Evolutionary conservation across 176 grass and related monocot species (phyloP).

Genomic region (Oryza meyeriana): DNA sequence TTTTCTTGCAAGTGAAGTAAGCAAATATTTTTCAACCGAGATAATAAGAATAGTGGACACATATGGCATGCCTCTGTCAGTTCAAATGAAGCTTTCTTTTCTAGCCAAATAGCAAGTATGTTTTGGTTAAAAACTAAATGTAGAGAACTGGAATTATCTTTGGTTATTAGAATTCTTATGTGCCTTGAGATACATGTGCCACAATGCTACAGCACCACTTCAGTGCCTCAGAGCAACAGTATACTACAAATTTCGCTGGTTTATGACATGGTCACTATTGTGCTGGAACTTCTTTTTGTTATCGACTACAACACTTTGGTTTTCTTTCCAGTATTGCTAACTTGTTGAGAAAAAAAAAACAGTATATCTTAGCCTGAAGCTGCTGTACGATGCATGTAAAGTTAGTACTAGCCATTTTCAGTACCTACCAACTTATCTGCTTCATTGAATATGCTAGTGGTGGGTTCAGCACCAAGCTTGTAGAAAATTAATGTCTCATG

Average conservation of each 20-base stretch:
- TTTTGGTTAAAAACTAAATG: not conserved
- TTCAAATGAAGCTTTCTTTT: conserved; percentile 8
- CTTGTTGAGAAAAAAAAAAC: not conserved
- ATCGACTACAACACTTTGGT: not conserved
- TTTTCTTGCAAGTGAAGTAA: conserved; percentile 19
- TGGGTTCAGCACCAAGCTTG: conserved; percentile 2
- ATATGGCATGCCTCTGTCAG: not conserved
- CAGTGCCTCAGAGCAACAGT: not conserved
- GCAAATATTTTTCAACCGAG: not conserved
- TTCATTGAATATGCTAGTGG: not conserved
- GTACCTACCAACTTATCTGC: conserved; percentile 14
- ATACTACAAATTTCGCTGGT: not conserved
- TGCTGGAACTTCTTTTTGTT: not conserved
- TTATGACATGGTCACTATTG: not conserved
- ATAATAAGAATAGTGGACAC: not conserved
- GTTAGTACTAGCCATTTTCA: conserved; percentile 13
- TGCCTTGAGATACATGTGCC: not conserved
- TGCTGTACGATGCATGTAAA: not conserved
- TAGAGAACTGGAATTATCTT: not conserved
- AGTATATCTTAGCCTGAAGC: not conserved
- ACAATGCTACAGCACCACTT: not conserved
- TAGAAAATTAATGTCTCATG: not conserved
- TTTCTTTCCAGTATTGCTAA: not conserved
- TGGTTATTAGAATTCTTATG: not conserved
- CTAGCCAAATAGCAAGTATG: not conserved